phyloP scores from a whole-genome alignment of 2,329 filamentous ascomycete genomes.

The Penicillium vulpinum region DNA sequence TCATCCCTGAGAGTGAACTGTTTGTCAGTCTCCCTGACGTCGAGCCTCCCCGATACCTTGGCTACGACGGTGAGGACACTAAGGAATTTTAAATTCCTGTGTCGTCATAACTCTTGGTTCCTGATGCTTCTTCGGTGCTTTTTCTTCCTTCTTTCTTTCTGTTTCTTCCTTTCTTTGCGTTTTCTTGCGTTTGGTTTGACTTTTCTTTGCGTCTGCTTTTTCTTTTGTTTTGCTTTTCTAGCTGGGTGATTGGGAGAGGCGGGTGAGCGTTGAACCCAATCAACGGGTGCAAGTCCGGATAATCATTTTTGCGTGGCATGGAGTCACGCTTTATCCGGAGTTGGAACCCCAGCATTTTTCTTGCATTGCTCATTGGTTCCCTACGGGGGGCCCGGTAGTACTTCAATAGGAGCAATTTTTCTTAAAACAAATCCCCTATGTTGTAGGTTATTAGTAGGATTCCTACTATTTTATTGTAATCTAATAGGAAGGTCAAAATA shows the following conservation, averaged over 20 bases:
- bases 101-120: neutral
- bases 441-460: neutral
- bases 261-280: neutral
- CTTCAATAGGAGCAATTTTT: neutral
- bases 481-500: neutral
- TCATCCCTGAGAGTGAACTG: neutral
- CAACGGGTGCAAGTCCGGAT: neutral
- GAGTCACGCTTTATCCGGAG: neutral
- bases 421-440: no score
- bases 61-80: neutral
- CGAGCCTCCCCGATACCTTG: neutral
- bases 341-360: neutral
- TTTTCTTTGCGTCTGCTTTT: neutral
- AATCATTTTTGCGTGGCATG: slow-evolving; percentile 1
- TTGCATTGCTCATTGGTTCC: neutral
- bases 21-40: neutral
- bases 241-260: neutral
- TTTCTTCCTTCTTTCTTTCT: neutral
- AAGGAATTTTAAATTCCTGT: neutral
- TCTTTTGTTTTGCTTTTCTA: neutral
- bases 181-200: no score
- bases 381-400: neutral
- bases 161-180: neutral
- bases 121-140: neutral
- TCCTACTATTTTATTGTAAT: neutral